Base-by-base conservation (phyloP, 768 basidiomycete genomes). In the Amanita inopinata region DNA sequence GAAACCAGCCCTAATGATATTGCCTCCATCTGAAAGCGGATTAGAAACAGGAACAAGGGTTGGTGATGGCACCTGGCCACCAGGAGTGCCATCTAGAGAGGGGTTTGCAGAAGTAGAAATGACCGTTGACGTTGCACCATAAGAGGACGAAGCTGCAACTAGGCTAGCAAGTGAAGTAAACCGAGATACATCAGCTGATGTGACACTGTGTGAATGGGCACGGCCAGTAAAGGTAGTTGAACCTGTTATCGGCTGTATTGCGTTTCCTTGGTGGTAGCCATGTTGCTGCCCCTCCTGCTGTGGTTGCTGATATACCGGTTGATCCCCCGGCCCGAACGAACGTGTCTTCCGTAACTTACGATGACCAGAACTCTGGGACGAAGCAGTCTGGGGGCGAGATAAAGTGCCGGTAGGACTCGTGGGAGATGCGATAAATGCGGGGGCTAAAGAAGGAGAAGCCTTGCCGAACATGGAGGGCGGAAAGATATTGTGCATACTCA, bases 171-270 rank as follows among this genome's bases (percentile, higher is more conserved):
- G 52, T 3, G 60, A 51, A 23, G 58, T 54, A 38, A 60, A 61
- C 8, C 73, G 72, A 15, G 74, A 71, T 33, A 76, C 63, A 45
- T 88, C 83, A 9, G 73, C 76, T 1, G 75, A 76, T 0, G 83
- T 87, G 12, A 88, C 83, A 57, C 83, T 86, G 49, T 84, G 80
- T 2, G 85, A 85, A 52, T 88, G 85, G 2, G 69, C 74, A 18
- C 83, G 76, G 30, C 78, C 81, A 3, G 63, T 58, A 11, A 53
- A 45, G 5, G 58, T 36, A 31, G 48, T 51, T 38, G 54, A 53
- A 22, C 38, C 23, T 2, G 55, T 57, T 46, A 50, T 10, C 49
- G 31, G 33, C 9, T 32, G 17, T 9, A 22, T 20, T n/a, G 17
- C 40, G 3, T 3, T 10, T 12, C 38, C 27, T 27, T 24, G 22